These are phyloP conservation scores for Tulasnella sp. DNA, from an alignment of 768 basidiomycete genomes.

Conservation along the genomic window DNA sequence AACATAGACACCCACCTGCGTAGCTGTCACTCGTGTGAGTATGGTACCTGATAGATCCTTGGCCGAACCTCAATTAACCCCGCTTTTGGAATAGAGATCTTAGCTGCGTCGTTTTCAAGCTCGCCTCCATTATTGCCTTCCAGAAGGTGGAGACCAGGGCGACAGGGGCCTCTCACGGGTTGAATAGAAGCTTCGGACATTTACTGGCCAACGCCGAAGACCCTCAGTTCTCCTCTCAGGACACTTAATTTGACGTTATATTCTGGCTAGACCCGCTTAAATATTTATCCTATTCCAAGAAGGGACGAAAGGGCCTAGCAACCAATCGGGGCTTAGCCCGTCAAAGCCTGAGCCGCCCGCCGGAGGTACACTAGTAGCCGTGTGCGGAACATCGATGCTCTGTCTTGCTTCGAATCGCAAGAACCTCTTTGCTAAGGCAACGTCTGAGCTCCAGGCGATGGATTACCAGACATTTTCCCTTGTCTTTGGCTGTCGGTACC, in stretches of 20 bases:
- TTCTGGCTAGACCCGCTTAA: not conserved
- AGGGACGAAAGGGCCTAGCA: not conserved
- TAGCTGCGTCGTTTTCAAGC: not conserved
- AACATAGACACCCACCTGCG: not conserved
- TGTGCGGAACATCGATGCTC: not conserved
- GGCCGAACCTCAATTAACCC: not conserved
- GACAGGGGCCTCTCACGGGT: not conserved
- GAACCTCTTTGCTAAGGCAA: not conserved
- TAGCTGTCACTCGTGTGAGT: not conserved
- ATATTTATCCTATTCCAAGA: not conserved
- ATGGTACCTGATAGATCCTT: not conserved
- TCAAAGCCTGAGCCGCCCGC: not conserved
- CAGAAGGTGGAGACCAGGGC: not conserved
- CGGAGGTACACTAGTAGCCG: not conserved
- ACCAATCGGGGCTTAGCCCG: not conserved
- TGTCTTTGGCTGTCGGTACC: not conserved
- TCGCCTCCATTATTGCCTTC: not conserved
- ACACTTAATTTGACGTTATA: not conserved
- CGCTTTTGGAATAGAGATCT: not conserved
- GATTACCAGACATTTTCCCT: not conserved
- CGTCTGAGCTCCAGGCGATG: not conserved
- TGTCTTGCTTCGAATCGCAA: not conserved
- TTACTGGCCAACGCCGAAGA: not conserved
- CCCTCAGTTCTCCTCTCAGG: not conserved
- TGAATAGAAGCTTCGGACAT: conserved; percentile 7